A percentile compares a stretch with the other conserved stretches of the same genome.
phyloP scores from a whole-genome alignment of 305 asterid genomes.

The Nicotiana rustica region DNA sequence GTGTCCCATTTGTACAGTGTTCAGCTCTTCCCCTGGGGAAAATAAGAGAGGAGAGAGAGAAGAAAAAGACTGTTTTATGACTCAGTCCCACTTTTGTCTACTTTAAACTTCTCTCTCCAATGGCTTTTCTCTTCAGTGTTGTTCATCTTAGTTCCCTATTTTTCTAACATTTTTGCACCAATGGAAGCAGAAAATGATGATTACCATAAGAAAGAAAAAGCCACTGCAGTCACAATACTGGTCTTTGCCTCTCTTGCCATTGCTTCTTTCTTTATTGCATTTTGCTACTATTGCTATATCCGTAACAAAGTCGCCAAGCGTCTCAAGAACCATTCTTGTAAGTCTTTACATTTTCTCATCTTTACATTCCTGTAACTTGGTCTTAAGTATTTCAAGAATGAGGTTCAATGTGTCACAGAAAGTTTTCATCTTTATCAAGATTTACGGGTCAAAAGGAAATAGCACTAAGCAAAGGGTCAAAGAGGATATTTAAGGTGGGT shows the following conservation, averaged over 20 bases:
- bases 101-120: background rate
- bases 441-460: background rate
- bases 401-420: background rate
- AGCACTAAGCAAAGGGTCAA: background rate
- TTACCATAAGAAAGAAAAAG: slow-evolving; percentile 65
- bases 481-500: background rate
- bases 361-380: background rate
- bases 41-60: slow-evolving; percentile 40
- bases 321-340: slow-evolving; percentile 57
- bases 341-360: slow-evolving; percentile 15
- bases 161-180: slow-evolving; percentile 6
- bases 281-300: slow-evolving; percentile 76
- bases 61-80: slow-evolving; percentile 30
- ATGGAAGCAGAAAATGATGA: slow-evolving; percentile 66
- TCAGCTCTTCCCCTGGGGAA: background rate
- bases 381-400: too few relatives aligned
- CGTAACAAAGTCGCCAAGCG: slow-evolving; percentile 69
- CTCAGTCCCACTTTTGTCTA: slow-evolving; percentile 33
- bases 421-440: slow-evolving; percentile 24
- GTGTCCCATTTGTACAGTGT: background rate
- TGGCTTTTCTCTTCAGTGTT: background rate
- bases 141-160: background rate
- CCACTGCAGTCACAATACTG: slow-evolving; percentile 53
- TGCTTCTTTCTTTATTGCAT: slow-evolving; percentile 64
- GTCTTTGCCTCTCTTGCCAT: slow-evolving; percentile 68